Conservation (phyloP, 2,329 filamentous ascomycete species). For the Pezicula neosporulosa region DNA sequence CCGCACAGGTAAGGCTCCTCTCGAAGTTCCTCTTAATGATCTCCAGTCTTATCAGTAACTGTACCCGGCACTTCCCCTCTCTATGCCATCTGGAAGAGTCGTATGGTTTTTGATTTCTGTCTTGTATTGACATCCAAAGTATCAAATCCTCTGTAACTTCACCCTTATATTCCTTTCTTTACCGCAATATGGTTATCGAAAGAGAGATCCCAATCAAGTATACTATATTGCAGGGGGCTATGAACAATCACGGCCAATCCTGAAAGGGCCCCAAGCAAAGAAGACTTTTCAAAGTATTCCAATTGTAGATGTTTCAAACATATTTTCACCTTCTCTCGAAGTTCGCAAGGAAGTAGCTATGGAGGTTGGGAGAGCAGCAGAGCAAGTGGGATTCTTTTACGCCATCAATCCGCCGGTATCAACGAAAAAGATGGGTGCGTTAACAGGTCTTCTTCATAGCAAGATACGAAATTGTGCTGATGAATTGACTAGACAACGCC, state of each 20-base stretch:
- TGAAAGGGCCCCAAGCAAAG: conserved; percentile 9
- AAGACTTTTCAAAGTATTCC: conserved; percentile 1
- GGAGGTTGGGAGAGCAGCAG: conserved; percentile 1
- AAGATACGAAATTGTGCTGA: not conserved
- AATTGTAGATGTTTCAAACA: not conserved
- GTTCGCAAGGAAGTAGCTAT: not conserved
- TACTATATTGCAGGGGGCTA: conserved; percentile 5
- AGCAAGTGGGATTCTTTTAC: conserved; percentile 35
- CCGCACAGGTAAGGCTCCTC: too few species aligned
- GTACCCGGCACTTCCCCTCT: too few species aligned
- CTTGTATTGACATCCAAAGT: not conserved
- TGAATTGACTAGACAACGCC: conserved; percentile 8
- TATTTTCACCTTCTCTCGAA: conserved; percentile 1
- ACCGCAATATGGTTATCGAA: not conserved
- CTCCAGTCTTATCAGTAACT: too few species aligned
- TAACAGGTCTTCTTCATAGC: not conserved
- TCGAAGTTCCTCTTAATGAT: too few species aligned
- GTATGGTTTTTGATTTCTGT: too few species aligned
- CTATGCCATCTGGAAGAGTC: too few species aligned
- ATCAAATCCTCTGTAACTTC: not conserved
- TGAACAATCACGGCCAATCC: conserved; percentile 7
- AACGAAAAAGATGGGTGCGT: conserved; percentile 11
- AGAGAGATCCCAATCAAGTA: not conserved
- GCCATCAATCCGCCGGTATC: conserved; percentile 33
- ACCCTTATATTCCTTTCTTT: not conserved